These are phyloP conservation scores for Boletus albobrunnescens DNA, from an alignment of 1,284 basidiomycete genomes.

Conservation along the genomic window DNA sequence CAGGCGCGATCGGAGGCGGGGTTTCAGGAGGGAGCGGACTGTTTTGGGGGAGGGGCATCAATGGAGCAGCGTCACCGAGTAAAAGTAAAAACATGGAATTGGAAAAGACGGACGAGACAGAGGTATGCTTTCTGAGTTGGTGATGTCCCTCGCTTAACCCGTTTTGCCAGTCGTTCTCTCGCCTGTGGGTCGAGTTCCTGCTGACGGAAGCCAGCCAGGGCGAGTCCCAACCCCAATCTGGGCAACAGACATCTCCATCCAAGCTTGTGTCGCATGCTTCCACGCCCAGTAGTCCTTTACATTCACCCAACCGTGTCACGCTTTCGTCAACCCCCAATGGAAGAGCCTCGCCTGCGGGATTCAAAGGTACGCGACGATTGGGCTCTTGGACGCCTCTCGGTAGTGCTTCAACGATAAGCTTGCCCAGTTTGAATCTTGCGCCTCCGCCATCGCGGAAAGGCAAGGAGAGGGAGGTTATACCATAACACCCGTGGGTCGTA, in stretches of 20 bases:
- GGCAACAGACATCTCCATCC: constrained; percentile 30
- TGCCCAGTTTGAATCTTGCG: constrained; percentile 46
- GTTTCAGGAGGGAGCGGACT: constrained; percentile 25
- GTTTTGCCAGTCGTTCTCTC: constrained; percentile 78
- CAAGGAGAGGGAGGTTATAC: constrained; percentile 44
- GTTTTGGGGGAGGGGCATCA: constrained; percentile 46
- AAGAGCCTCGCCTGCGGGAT: constrained; percentile 33
- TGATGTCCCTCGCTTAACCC: constrained; percentile 1
- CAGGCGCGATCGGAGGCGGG: constrained; percentile 7
- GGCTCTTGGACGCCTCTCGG: constrained; percentile 42
- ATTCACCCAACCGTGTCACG: constrained; percentile 21
- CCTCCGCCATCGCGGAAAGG: constrained; percentile 41
- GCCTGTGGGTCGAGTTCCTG: constrained; percentile 93
- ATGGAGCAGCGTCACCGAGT: constrained; percentile 35
- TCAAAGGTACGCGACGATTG: constrained; percentile 42
- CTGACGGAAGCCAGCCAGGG: constrained; percentile 81
- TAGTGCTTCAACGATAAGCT: constrained; percentile 43
- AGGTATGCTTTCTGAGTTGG: constrained; percentile 42
- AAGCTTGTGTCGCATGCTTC: constrained; percentile 39
- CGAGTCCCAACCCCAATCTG: constrained; percentile 26
- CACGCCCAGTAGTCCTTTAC: constrained; percentile 49
- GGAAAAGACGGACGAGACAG: constrained; percentile 72
- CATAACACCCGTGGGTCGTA: constrained; percentile 7
- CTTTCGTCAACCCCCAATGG: constrained; percentile 16
- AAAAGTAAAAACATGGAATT: constrained; percentile 52